phyloP scores from a whole-genome alignment of 495 filamentous ascomycete genomes.

The Aspergillus haitiensis region DNA sequence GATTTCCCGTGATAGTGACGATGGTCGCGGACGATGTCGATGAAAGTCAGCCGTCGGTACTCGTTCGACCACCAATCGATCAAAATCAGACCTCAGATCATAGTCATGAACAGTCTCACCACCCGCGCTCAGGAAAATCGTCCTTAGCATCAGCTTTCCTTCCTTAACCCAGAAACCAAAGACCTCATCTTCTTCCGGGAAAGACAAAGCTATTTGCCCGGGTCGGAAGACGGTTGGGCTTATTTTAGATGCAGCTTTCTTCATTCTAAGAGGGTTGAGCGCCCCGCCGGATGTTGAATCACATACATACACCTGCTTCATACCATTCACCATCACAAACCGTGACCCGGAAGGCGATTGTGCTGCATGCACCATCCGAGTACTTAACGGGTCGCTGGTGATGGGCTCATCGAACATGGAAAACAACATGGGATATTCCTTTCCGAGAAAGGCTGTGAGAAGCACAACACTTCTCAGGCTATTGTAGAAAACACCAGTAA shows the following conservation, averaged over 20 bases:
- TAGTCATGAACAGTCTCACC: conserved; percentile 25
- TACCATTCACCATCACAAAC: conserved; percentile 27
- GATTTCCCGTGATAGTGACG: conserved; percentile 19
- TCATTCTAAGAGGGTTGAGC: conserved; percentile 22
- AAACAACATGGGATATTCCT: conserved; percentile 26
- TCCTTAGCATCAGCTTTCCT: conserved; percentile 26
- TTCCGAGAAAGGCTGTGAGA: conserved; percentile 27
- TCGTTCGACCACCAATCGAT: conserved; percentile 24
- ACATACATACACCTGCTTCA: conserved; percentile 29
- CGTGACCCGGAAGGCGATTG: conserved; percentile 28
- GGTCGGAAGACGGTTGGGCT: conserved; percentile 25
- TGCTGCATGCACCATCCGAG: conserved; percentile 26
- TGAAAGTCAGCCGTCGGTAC: conserved; percentile 15
- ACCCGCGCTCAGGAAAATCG: conserved; percentile 19
- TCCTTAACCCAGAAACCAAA: conserved; percentile 29
- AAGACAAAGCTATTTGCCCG: conserved; percentile 24
- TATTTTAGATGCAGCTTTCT: conserved; percentile 28
- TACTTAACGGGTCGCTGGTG: conserved; percentile 17
- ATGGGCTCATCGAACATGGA: conserved; percentile 18
- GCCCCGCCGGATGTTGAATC: conserved; percentile 24
- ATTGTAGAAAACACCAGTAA: conserved; percentile 31
- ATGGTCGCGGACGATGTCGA: conserved; percentile 17
- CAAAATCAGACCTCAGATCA: conserved; percentile 29
- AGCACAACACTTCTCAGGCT: conserved; percentile 23
- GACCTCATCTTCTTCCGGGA: conserved; percentile 27